These are phyloP conservation scores for Fusarium falciforme DNA, from an alignment of 2,329 filamentous ascomycete species.

Conservation along the genomic window DNA sequence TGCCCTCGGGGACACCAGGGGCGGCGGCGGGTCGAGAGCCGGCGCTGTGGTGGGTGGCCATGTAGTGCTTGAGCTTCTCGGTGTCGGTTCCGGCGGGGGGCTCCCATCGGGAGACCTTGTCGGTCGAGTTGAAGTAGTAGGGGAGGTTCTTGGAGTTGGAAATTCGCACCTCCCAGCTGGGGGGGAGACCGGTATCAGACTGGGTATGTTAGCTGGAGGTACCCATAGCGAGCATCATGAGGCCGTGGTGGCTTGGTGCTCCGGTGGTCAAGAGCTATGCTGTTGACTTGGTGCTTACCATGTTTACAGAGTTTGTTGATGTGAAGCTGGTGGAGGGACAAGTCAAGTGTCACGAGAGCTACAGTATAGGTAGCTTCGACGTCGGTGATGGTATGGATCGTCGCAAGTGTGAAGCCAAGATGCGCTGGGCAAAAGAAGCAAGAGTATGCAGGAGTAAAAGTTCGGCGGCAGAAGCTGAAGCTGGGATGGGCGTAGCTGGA, in stretches of 20 bases:
- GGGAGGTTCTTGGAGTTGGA: slow-evolving; percentile 98
- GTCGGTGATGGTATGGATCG: neutral
- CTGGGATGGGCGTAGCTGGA: slow-evolving; percentile 7
- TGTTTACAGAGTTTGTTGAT: slow-evolving; percentile 17
- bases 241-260: neutral
- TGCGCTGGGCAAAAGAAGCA: slow-evolving; percentile 8
- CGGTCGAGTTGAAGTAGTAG: slow-evolving; percentile 94
- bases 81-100: slow-evolving; percentile 89
- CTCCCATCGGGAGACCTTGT: slow-evolving; percentile 95
- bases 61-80: slow-evolving; percentile 92
- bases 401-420: neutral
- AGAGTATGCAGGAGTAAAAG: slow-evolving; percentile 28
- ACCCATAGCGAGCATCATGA: neutral
- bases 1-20: slow-evolving; percentile 69
- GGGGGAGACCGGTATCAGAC: slow-evolving; percentile 83
- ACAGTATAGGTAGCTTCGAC: neutral
- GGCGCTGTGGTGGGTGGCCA: slow-evolving; percentile 85
- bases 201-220: slow-evolving; percentile 46
- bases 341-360: neutral
- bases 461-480: slow-evolving; percentile 13
- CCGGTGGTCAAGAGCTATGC: neutral
- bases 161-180: slow-evolving; percentile 94
- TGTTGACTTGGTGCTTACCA: slow-evolving; percentile 24
- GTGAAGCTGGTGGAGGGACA: neutral
- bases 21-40: slow-evolving; percentile 56